A percentile compares a stretch with the other conserved stretches of the same genome.
Conservation (phyloP, 2,329 filamentous ascomycete genomes). For the Hypomyces perniciosus region DNA sequence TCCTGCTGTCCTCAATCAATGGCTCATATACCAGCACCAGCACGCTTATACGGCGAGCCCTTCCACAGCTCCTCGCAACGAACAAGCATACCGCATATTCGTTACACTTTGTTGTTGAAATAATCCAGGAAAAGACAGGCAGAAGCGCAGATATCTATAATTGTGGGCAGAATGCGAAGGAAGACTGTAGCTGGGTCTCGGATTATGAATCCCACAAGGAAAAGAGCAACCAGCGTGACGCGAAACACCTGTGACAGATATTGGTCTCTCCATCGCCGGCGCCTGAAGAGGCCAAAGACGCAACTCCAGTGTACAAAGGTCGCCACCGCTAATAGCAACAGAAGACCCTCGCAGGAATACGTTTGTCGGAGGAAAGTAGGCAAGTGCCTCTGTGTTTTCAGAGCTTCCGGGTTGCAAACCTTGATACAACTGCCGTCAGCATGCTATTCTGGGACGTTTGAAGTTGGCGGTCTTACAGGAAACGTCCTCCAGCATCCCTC, state of each 20-base stretch:
- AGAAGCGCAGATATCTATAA: background rate
- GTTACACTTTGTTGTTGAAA: constrained; percentile 65
- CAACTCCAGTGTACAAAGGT: constrained; percentile 4
- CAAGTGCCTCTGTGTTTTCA: background rate
- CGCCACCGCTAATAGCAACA: background rate
- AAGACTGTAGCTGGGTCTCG: background rate
- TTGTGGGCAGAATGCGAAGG: background rate
- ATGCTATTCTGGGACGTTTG: background rate
- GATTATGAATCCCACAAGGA: background rate
- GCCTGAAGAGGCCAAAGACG: background rate
- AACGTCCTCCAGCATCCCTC: constrained; percentile 3
- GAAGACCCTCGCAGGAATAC: background rate
- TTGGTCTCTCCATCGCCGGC: background rate
- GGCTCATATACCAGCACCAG: background rate
- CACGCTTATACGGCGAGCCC: background rate
- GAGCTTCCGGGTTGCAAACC: background rate
- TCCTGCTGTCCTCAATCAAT: background rate
- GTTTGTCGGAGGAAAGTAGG: background rate
- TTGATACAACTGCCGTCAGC: constrained; percentile 2
- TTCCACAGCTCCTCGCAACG: too few species aligned
- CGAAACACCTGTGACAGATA: background rate
- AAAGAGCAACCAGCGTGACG: background rate
- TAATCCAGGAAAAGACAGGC: constrained; percentile 28
- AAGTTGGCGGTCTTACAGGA: constrained; percentile 1
- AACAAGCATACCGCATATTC: too few species aligned